Conservation (phyloP, 202 grass and related monocot species). For the Schoenoplectus tabernaemontani region DNA sequence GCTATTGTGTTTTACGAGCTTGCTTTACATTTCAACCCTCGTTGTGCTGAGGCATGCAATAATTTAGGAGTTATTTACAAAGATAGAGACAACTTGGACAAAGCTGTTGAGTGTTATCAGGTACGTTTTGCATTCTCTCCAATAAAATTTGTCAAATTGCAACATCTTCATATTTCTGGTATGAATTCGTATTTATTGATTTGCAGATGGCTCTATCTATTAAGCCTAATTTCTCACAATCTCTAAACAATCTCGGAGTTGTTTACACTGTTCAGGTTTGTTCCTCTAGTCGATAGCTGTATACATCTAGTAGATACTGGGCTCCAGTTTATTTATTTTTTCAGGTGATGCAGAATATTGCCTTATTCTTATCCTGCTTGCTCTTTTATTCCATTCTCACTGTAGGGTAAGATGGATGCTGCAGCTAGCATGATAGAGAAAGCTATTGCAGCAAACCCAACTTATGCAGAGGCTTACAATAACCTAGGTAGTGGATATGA, state of each 20-base stretch:
- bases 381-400: conserved; percentile 18
- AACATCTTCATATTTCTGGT: conserved; percentile 9
- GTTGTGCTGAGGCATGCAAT: conserved; percentile 95
- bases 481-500: conserved; percentile 66
- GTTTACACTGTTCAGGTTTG: conserved; percentile 95
- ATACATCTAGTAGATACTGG: no score
- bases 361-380: conserved; percentile 21
- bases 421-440: conserved; percentile 95
- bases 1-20: conserved; percentile 98
- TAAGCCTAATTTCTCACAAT: conserved; percentile 91
- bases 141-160: conserved; percentile 11
- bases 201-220: conserved; percentile 93
- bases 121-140: conserved; percentile 30
- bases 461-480: conserved; percentile 93
- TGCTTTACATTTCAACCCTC: conserved; percentile 96
- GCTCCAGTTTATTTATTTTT: conserved; percentile 4
- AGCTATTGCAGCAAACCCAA: conserved; percentile 80
- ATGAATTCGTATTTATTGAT: conserved; percentile 3
- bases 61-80: conserved; percentile 99
- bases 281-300: background rate
- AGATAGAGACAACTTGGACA: conserved; percentile 98
- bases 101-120: conserved; percentile 98
- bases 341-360: background rate
- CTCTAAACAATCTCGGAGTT: conserved; percentile 96
- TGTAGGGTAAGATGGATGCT: conserved; percentile 96